phyloP scores from a whole-genome alignment of 106 monocot genomes.

The Iris macrosiphon region DNA sequence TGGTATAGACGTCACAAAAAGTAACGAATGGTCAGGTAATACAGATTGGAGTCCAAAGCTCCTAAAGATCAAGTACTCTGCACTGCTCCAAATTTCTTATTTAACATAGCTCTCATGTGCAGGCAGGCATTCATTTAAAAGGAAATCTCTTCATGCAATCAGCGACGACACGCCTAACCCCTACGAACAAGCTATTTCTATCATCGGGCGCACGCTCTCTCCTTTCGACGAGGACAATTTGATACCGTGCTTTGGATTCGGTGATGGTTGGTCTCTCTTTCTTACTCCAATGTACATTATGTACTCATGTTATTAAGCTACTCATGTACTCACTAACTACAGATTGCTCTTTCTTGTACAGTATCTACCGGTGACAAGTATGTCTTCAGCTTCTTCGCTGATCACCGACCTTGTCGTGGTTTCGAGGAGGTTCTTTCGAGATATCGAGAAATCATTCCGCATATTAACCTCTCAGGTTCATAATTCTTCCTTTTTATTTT shows the following conservation, averaged over 20 bases:
- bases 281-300: not conserved
- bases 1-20: conserved; percentile 25
- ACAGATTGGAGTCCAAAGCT: too few relatives aligned
- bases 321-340: not conserved
- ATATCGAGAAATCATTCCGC: conserved; percentile 53
- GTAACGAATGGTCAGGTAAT: conserved; percentile 24
- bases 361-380: conserved; percentile 49
- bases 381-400: conserved; percentile 53
- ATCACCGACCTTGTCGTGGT: conserved; percentile 43
- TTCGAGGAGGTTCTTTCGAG: conserved; percentile 49
- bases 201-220: conserved; percentile 51
- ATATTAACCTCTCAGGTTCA: conserved; percentile 43
- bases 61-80: not conserved
- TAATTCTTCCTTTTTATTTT: not conserved
- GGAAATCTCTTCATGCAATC: conserved; percentile 52
- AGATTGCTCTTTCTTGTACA: conserved; percentile 6
- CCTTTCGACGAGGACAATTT: conserved; percentile 64
- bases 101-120: not conserved
- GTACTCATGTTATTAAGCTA: not conserved
- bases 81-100: not conserved
- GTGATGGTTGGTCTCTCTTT: conserved; percentile 49
- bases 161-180: conserved; percentile 33
- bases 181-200: conserved; percentile 72
- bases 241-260: conserved; percentile 77
- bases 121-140: conserved; percentile 42